Evolutionary conservation across 176 grass and related monocot genomes (phyloP), one percentile per base, ranked within the genome.

Genomic region (Elaeis guineensis): DNA sequence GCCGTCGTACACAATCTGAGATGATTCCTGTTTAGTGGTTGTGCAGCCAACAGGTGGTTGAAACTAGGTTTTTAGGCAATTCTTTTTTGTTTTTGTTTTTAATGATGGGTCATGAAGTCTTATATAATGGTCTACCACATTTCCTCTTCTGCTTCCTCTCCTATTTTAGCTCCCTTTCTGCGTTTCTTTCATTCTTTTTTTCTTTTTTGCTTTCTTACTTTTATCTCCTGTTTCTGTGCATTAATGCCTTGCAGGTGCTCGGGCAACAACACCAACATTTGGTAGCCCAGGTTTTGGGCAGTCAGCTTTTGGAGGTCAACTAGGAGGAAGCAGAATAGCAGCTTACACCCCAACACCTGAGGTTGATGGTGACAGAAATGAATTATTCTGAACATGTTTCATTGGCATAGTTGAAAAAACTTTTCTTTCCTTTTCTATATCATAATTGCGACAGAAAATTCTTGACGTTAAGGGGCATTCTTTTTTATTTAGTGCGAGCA

Each of bases 301-400:
- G 72, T 22, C 83, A 63, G 16, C 58, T 55, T 83, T 89, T 66
- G 83, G 80, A 55, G 72, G 51, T 58, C 86, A 87, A 85, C 55
- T 80, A 68, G 86, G 83, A 72, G 92, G 92, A 58, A 88, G 67
- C 59, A 80, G 92, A 79, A 65, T 88, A 75, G 77, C 80, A 57
- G 64, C 86, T 62, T 85, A 82, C 65, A 58, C 66, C 52, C 69
- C 86, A 69, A 93, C 89, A 61, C 80, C 80, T 62, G 92, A 96
- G 67, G 51, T 35, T 62, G 92, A 96, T 69, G 67, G 81, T 66
- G 72, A 73, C 67, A 87, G 81, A 66, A 20, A 54, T 51, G 59
- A 25, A 24, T 29, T 1, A 71, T 71, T 72, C 5, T 30, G 19
- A 58, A 0, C 19, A 56, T 20, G 5, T 22, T 56, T 44, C 0